Evolutionary conservation across 805 yeast genomes (phyloP), one percentile per base, ranked within the genome.

Genomic region (Teunomyces stri): DNA sequence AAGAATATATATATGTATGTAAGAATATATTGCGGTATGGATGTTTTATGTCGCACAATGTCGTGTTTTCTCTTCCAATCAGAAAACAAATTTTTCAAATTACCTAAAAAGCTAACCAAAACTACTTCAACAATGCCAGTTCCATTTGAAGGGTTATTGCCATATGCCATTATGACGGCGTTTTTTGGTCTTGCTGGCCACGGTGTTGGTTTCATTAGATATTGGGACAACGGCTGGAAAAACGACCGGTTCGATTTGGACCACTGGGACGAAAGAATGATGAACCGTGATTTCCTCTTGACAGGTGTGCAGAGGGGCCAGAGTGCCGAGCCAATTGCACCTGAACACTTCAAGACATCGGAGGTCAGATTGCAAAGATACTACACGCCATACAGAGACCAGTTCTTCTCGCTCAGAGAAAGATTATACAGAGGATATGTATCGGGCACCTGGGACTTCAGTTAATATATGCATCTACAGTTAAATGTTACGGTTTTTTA

Each of bases 251-350:
- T 57, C 50, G 67, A 71, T 58, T 66, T 72, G 56, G 77, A 72
- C 57, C 60, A 55, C 16, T 72, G 72, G 66, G 78, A 72, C 62
- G 68, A 69, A 47, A 47, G 54, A 29, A 60, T 70, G 76, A 81
- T 87, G 68, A 85, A 84, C 53, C 76, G 96, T 59, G 96, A 88
- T 65, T 74, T 78, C 60, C 75, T 92, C 54, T 71, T 88, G 58
- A 88, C 96, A 9, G 96, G 96, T 21, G 74, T 76, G 36, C 74
- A 70, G 59, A 76, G 96, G 61, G 91, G 84, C 33, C 92, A 87
- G 62, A 64, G 76, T 43, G 82, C 80, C 52, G 77, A 73, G 37
- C 78, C 90, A 5, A 68, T 76, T 35, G 96, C 95, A 3, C 89
- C 90, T 33, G 91, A 85, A 51, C 77, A 75, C 28, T 88, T 89